Base-by-base conservation (phyloP, 2,329 filamentous ascomycete species). In the Penicillium paneum region DNA sequence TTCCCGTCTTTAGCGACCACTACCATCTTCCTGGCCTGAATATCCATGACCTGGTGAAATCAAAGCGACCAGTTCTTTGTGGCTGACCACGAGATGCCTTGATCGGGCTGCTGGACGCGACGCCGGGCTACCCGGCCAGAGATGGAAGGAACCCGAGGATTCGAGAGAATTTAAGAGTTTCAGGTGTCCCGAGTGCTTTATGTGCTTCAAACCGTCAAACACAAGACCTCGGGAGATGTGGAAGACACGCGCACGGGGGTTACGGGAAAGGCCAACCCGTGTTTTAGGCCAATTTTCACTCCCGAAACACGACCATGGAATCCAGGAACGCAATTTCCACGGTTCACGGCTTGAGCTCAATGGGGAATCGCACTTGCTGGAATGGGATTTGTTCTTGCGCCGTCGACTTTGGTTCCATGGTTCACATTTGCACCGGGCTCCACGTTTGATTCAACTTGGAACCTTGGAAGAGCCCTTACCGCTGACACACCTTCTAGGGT, bases 401-500 rank as follows among this genome's bases (percentile, higher is more conserved):
- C 68, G 71, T 70, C 69, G 62, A 59, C 51, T 69, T 59, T 67
- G 61, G 64, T 73, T 69, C 71, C 71, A 74, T 72, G 71, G 71
- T 74, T 74, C 69, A 71, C 42, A 12, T n/a, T 28, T 35, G 49
- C 51, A 50, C 62, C 59, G 42, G 60, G 49, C 54, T 63, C 62
- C 60, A 63, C 62, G 61, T 38, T 28, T 47, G 34, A 48, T 44
- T 39, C 50, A 48, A 13, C 21, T 24, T 24, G 21, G 21, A 24
- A 24, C 21, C 21, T 24, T 24, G 21, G 21, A 24, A 24, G 21
- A 31, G 40, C 31, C 31, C 32, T 32, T 34, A 11, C 29, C 26
- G 36, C 43, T 44, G 17, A 52, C 45, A 52, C 35, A 48, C 17
- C 34, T 31, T 63, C 55, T 67, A 93, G 88, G 90, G 89, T 43